Base-by-base conservation (phyloP, 2,329 filamentous ascomycete species). In the Arthroderma sp. region DNA sequence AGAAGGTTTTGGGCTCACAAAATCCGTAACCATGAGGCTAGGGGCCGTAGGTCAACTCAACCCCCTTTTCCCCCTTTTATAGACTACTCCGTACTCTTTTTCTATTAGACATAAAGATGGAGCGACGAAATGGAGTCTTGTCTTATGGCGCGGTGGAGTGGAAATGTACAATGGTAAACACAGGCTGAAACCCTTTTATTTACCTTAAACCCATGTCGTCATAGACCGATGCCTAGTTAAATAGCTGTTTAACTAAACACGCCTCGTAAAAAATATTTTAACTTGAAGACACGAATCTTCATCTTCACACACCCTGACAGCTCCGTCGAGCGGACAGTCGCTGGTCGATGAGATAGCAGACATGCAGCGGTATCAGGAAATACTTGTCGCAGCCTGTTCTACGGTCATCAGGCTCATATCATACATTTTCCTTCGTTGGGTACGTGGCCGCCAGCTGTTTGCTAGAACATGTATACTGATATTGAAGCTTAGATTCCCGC, bases 391-490 rank as follows among this genome's bases (percentile, higher is more conserved):
- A n/a, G 63, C 65, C 31, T 74, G 67, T 64, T 76, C 74, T 8
- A 60, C 65, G 11, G 57, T 68, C 35, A 62, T 73, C 54, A 67
- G 74, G 44, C 39, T 74, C 15, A 59, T 64, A 2, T 63, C 68
- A 54, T 75, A 73, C 60, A 57, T 70, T 35, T 75, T 76, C 61
- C 65, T 76, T 19, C 68, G 74, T 70, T 76, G 74, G 74, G 74
- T 76, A 66, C 35, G 63, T 38, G 13, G 17, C 25, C 25, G 17
- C 4, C 15, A 2, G 17, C 19, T 21, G 39, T 9, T 15, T 6
- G 39, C n/a, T 7, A 2, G n/a, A 43, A 2, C 39, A 17, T 17
- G 19, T 9, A 6, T 43, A 43, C 28, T 51, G 25, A 33, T 25
- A 31, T 33, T 33, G 28, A n/a, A 51, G 25, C 47, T 33, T 55